A percentile compares a stretch with the other conserved stretches of the same genome.
Conservation (phyloP, 139 green algal genomes). For the Diplosphaera chodatii region DNA sequence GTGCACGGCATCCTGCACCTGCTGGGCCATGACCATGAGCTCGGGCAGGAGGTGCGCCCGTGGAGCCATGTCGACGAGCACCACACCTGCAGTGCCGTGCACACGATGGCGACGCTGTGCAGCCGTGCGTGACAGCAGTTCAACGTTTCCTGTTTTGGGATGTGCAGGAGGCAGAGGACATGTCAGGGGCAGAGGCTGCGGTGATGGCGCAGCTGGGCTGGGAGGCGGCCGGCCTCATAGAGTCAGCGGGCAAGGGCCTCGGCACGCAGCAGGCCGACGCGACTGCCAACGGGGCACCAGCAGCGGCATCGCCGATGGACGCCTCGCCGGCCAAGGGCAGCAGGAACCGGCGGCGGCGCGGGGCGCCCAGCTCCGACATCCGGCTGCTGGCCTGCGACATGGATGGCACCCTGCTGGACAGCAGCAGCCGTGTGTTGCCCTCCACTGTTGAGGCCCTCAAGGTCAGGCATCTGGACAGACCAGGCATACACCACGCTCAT, state of each 20-base stretch:
- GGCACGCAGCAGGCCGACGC: neutral
- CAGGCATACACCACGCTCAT: too few species aligned
- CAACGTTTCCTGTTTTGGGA: too few species aligned
- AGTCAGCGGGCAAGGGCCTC: neutral
- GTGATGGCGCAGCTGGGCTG: slow-evolving; percentile 67
- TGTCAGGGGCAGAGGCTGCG: slow-evolving; percentile 61
- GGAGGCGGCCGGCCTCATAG: slow-evolving; percentile 68
- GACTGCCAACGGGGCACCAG: too few species aligned
- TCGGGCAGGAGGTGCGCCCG: slow-evolving; percentile 13
- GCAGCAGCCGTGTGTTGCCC: slow-evolving; percentile 45
- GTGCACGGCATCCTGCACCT: slow-evolving; percentile 94
- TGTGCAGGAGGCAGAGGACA: slow-evolving; percentile 42
- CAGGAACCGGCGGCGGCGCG: too few species aligned
- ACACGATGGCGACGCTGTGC: too few species aligned
- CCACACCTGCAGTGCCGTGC: too few species aligned
- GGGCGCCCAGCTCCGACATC: too few species aligned
- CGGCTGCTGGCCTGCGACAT: slow-evolving; percentile 72
- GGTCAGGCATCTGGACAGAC: too few species aligned
- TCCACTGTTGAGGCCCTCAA: slow-evolving; percentile 57
- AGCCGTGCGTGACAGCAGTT: too few species aligned
- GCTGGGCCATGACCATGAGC: slow-evolving; percentile 86
- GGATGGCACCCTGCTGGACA: slow-evolving; percentile 70
- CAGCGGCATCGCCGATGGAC: too few species aligned
- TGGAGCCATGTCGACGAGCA: too few species aligned
- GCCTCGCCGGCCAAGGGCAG: too few species aligned